phyloP scores from a whole-genome alignment of 2,329 filamentous ascomycete species.

The Xylaria sp. region DNA sequence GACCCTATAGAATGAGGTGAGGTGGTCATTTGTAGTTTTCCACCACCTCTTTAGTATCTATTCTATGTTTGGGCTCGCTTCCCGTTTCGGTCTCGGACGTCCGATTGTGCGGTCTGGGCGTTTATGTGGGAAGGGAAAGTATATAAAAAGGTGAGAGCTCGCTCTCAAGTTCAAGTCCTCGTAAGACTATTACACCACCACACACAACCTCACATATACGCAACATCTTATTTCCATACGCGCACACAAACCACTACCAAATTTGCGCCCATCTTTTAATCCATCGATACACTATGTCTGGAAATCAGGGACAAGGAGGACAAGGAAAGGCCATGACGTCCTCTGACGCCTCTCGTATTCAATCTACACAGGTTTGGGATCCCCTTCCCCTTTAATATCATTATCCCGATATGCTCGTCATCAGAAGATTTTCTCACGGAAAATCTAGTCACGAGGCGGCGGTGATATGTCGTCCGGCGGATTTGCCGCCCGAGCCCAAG shows the following conservation, averaged over 20 bases:
- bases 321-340: slow-evolving; percentile 27
- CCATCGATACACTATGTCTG: not conserved
- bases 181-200: not conserved
- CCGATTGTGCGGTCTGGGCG: not conserved
- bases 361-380: slow-evolving; percentile 31
- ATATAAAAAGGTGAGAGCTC: not conserved
- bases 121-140: not conserved
- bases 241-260: not conserved
- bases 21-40: not conserved
- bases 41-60: not conserved
- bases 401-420: not conserved
- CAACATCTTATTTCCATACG: not conserved
- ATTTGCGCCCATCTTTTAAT: not conserved
- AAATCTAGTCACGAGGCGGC: slow-evolving; percentile 35
- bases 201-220: not conserved
- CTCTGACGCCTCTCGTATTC: slow-evolving; percentile 28
- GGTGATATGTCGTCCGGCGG: slow-evolving; percentile 38
- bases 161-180: not conserved
- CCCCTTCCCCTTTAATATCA: not conserved
- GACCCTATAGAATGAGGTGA: not conserved
- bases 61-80: not conserved
- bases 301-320: slow-evolving; percentile 22
- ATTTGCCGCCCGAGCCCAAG: slow-evolving; percentile 40
- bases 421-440: not conserved
- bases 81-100: not conserved